phyloP scores from a whole-genome alignment of 75 land plant species.

The Pseudotsuga menziesii region DNA sequence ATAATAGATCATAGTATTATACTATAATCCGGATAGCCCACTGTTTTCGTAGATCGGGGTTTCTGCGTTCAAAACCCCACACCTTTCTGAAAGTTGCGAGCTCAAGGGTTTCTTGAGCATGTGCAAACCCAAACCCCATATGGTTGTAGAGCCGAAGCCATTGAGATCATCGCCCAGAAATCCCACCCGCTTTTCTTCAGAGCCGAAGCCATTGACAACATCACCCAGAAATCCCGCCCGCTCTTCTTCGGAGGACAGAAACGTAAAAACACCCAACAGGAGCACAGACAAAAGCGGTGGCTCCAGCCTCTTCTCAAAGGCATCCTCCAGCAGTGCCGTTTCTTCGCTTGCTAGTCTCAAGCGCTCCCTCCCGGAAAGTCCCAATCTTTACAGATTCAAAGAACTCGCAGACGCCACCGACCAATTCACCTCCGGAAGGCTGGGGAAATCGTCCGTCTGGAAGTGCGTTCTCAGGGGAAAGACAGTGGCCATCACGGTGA shows the following conservation, averaged over 20 bases:
- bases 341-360: constrained; percentile 31
- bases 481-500: constrained; percentile 24
- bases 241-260: background rate
- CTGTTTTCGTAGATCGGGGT: too few relatives aligned
- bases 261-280: background rate
- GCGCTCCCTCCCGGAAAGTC: constrained; percentile 23
- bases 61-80: too few relatives aligned
- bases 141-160: constrained; percentile 10
- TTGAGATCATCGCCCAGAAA: background rate
- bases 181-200: constrained; percentile 1
- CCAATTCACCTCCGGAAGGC: constrained; percentile 28
- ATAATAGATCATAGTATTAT: too few relatives aligned
- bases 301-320: constrained; percentile 11
- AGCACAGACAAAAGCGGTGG: background rate
- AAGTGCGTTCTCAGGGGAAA: constrained; percentile 29
- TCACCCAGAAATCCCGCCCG: background rate
- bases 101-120: background rate
- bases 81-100: too few relatives aligned
- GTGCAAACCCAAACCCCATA: constrained; percentile 3
- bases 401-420: constrained; percentile 57
- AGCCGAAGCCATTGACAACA: background rate
- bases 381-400: constrained; percentile 33
- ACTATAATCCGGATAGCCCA: too few relatives aligned
- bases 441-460: constrained; percentile 40
- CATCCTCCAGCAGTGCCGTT: constrained; percentile 2